Conservation (phyloP, 139 green algal genomes). For the Microglena sp. region DNA sequence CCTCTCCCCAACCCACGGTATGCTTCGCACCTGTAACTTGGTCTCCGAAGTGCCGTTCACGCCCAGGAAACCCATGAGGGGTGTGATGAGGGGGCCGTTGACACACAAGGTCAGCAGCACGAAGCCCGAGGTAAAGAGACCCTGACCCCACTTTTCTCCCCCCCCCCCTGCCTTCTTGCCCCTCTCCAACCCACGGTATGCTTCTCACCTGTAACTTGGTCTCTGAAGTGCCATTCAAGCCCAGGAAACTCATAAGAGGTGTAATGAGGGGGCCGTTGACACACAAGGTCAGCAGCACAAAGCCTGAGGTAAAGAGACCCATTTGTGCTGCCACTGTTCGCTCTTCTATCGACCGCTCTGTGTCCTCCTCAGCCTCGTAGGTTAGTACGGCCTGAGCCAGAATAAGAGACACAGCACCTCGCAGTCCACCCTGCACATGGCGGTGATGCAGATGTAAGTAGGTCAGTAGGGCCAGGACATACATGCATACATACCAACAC, state of each 20-base stretch:
- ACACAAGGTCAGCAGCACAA: slow-evolving; percentile 74
- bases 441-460: slow-evolving; percentile 2
- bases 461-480: too few species aligned
- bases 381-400: slow-evolving; percentile 20
- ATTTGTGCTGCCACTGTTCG: slow-evolving; percentile 31
- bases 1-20: too few species aligned
- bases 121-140: slow-evolving; percentile 66
- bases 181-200: too few species aligned
- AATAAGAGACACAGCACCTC: slow-evolving; percentile 12
- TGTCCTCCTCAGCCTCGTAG: too few species aligned
- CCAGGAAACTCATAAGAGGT: slow-evolving; percentile 30
- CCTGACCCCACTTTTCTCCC: too few species aligned
- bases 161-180: too few species aligned
- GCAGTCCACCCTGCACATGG: background rate
- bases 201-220: too few species aligned
- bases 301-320: slow-evolving; percentile 59
- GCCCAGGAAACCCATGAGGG: slow-evolving; percentile 30
- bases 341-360: too few species aligned
- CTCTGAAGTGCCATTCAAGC: slow-evolving; percentile 18
- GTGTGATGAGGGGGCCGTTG: slow-evolving; percentile 55
- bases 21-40: too few species aligned
- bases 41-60: slow-evolving; percentile 16
- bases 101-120: slow-evolving; percentile 77
- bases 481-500: too few species aligned
- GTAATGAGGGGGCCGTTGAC: slow-evolving; percentile 63